These are phyloP conservation scores for Pleurotus tuber-regium DNA, from an alignment of 768 basidiomycete species.

Conservation along the genomic window DNA sequence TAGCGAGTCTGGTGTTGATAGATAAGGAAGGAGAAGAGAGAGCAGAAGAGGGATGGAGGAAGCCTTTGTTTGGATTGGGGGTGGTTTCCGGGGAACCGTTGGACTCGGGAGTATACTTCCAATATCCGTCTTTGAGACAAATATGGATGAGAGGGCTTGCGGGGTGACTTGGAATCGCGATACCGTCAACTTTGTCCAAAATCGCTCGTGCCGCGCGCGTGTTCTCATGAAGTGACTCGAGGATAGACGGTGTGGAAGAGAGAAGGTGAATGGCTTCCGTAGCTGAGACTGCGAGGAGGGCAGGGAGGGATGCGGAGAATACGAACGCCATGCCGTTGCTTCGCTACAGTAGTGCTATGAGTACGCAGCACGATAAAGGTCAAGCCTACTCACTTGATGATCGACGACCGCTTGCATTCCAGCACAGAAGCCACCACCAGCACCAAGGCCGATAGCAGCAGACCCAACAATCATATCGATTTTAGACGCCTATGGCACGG, in stretches of 20 bases:
- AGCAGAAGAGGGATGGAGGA: constrained; percentile 21
- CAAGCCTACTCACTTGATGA: constrained; percentile 64
- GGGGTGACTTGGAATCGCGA: constrained; percentile 83
- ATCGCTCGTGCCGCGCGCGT: constrained; percentile 71
- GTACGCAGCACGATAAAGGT: neutral
- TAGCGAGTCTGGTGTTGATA: neutral
- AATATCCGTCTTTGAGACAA: constrained; percentile 25
- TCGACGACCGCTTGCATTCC: constrained; percentile 79
- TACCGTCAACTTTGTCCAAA: constrained; percentile 77
- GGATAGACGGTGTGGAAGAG: constrained; percentile 69
- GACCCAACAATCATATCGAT: constrained; percentile 97
- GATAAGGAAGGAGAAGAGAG: constrained; percentile 16
- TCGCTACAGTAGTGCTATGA: constrained; percentile 45
- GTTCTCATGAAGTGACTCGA: constrained; percentile 79
- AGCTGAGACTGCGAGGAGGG: constrained; percentile 82
- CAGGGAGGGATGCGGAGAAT: constrained; percentile 93
- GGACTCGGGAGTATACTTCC: constrained; percentile 20
- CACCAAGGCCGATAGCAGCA: constrained; percentile 76
- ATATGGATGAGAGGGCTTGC: constrained; percentile 90
- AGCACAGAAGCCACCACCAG: constrained; percentile 93
- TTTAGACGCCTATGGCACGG: constrained; percentile 62
- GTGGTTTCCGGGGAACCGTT: constrained; percentile 18
- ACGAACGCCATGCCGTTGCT: constrained; percentile 96
- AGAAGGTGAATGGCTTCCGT: constrained; percentile 85
- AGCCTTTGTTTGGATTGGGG: constrained; percentile 4